Base-by-base conservation (phyloP, 441 rosid species). In the Gossypium trilobum region DNA sequence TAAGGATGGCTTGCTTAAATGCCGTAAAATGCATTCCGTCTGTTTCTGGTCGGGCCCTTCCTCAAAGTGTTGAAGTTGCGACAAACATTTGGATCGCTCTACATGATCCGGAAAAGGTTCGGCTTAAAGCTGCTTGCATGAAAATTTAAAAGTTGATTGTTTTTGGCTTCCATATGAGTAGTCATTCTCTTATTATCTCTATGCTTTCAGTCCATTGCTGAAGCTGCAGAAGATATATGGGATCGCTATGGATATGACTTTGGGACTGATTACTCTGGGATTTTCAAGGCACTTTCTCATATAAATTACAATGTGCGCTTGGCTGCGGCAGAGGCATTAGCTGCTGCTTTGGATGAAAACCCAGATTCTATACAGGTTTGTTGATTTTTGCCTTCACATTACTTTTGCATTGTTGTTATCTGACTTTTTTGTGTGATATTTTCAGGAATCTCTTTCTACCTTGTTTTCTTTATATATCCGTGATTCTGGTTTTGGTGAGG, bases 41-140 rank as follows among this genome's bases (percentile, higher is more conserved):
- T 62, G 89, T 93, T 80, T 83, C 93, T 71, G 82, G 81, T 75
- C 90, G 77, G 70, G 83, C 90, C 74, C 86, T 93, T 82, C 91
- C 95, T 51, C 80, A 86, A 83, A 84, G 83, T 78, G 85, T 88
- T 83, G 95, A 88, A 79, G 80, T 93, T 80, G 96, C 96, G 50
- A 93, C 99, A 39, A 83, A 88, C 79, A 81, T 96, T 74, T 96
- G 99, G 99, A 93, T 96, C 75, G 94, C 98, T 56, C 71, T 93
- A 51, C 98, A 96, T 84, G 99, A 96, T 82, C 90, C 96, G 46
- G 98, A 93, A 77, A 96, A 96, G 97, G 99, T 93, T 75, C 65
- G 42, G 64, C 63, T 76, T 83, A n/a, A 74, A 52, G 68, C 42
- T 78, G 54, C 2, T 66, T 55, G 50, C 65, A 74, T 73, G 68